Percentiles rank a stretch among this genome's conserved stretches.
These are phyloP conservation scores for Yamadazyma tumulicola DNA, from an alignment of 805 yeast species.

Conservation along the genomic window DNA sequence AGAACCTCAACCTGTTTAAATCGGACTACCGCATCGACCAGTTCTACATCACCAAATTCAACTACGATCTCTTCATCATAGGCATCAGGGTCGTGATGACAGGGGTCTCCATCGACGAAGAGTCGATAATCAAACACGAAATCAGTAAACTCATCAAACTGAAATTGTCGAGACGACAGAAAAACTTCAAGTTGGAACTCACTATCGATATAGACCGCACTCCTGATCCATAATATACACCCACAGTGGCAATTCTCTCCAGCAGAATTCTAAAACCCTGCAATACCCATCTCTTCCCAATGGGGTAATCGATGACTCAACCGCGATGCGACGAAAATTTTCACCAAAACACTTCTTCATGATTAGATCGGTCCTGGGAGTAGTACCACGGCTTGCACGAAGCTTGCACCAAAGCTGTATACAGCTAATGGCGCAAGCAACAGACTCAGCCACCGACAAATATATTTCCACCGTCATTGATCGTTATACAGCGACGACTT, in stretches of 20 bases:
- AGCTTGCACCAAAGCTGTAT: no score
- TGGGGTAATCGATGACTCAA: slow-evolving; percentile 27
- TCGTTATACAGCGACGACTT: slow-evolving; percentile 69
- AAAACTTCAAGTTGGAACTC: slow-evolving; percentile 29
- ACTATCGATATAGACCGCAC: slow-evolving; percentile 31
- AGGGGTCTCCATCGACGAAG: slow-evolving; percentile 75
- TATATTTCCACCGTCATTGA: slow-evolving; percentile 44
- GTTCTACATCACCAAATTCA: slow-evolving; percentile 59
- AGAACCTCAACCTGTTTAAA: slow-evolving; percentile 49
- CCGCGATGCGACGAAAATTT: slow-evolving; percentile 28
- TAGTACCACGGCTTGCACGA: no score
- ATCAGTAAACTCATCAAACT: slow-evolving; percentile 40
- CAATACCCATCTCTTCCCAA: slow-evolving; percentile 8
- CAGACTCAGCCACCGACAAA: slow-evolving; percentile 30
- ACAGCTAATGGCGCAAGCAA: no score
- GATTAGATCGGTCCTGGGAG: background rate
- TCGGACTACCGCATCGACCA: slow-evolving; percentile 44
- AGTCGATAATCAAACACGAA: slow-evolving; percentile 51
- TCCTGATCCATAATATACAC: background rate
- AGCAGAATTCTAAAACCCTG: background rate
- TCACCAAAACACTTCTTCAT: background rate
- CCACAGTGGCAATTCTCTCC: background rate
- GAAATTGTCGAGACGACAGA: slow-evolving; percentile 21
- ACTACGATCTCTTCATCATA: slow-evolving; percentile 56
- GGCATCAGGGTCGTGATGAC: slow-evolving; percentile 53